These are phyloP conservation scores for Keithomyces neogunnii DNA, from an alignment of 2,329 filamentous ascomycete genomes.

Conservation along the genomic window DNA sequence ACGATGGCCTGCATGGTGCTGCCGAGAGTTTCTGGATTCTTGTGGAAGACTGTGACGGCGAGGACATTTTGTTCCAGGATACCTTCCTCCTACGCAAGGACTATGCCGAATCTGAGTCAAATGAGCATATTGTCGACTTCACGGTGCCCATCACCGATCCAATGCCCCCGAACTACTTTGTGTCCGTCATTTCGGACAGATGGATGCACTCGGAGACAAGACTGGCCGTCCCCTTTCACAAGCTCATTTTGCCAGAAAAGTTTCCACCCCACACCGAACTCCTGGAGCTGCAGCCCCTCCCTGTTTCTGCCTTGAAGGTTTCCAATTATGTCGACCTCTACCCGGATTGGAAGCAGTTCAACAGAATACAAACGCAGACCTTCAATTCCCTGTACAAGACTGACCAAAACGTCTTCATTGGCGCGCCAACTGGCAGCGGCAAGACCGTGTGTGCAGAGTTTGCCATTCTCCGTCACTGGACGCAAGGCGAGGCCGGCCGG, in stretches of 20 bases:
- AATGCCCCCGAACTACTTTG: constrained; percentile 98
- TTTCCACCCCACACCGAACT: constrained; percentile 92
- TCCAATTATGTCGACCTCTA: constrained; percentile 78
- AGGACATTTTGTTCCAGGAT: constrained; percentile 91
- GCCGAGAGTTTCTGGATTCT: constrained; percentile 96
- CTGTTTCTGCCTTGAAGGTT: constrained; percentile 79
- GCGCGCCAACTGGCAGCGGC: constrained; percentile 86
- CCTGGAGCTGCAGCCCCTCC: constrained; percentile 83
- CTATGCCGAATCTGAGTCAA: constrained; percentile 76
- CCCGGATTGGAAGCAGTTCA: constrained; percentile 79
- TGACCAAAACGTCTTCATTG: constrained; percentile 89
- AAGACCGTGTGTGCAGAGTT: constrained; percentile 98
- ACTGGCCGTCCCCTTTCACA: constrained; percentile 88
- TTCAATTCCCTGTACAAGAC: constrained; percentile 90
- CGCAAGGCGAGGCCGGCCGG: constrained; percentile 46
- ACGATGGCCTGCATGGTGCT: constrained; percentile 76
- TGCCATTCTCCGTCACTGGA: constrained; percentile 82
- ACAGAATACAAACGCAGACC: constrained; percentile 94
- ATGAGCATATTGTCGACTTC: constrained; percentile 92
- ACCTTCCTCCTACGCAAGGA: constrained; percentile 87
- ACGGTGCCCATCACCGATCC: constrained; percentile 95
- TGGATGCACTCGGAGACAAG: constrained; percentile 99
- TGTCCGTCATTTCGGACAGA: constrained; percentile 85
- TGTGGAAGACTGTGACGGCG: constrained; percentile 94
- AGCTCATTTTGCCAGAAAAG: constrained; percentile 86